Base-by-base conservation (phyloP, 2,329 filamentous ascomycete genomes). In the Bipolaris bicolor region DNA sequence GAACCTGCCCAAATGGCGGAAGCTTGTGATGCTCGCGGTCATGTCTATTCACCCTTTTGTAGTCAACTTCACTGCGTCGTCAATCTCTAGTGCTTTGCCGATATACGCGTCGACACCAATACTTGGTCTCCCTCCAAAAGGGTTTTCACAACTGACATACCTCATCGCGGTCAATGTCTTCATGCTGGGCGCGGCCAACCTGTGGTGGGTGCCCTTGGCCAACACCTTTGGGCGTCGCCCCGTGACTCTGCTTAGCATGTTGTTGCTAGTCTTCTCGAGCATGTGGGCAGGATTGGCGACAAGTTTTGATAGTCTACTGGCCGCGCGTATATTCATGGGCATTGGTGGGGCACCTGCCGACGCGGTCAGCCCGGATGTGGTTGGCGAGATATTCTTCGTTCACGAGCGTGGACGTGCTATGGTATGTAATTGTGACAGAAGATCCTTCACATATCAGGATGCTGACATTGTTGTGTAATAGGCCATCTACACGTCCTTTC, bases 331-430 rank as follows among this genome's bases (percentile, higher is more conserved):
- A 1, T 64, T 80, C 31, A 77, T 78, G 63, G 77, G 77, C 2
- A 65, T 76, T 39, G 73, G 72, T 15, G 69, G 71, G 31, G 73
- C 72, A 1, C 70, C 76, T 3, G 73, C 75, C 7, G 77, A 79
- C 61, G 76, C 75, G 15, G 68, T 79, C 15, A 72, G 77, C 7
- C 77, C 77, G 6, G 75, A 76, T 61, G 71, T 78, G 9, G 70
- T 79, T 9, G 77, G 76, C 1, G 77, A 79, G 50, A 68, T 78
- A 2, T 79, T 78, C 62, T 80, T 79, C 52, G 70, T 79, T 22
- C 78, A 79, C 49, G 70, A 79, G 55, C 70, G 75, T 15, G 77
- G 77, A 37, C 69, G 77, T 43, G 77, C 75, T 3, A 74, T 79
- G 71, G 75, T 76, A 49, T 64, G 61, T 26, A 39, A 9, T 48